A percentile compares a stretch with the other conserved stretches of the same genome.
These are phyloP conservation scores for Phytopythium chamaehyphon DNA, from an alignment of 352 stramenopile genomes.

Conservation along the genomic window DNA sequence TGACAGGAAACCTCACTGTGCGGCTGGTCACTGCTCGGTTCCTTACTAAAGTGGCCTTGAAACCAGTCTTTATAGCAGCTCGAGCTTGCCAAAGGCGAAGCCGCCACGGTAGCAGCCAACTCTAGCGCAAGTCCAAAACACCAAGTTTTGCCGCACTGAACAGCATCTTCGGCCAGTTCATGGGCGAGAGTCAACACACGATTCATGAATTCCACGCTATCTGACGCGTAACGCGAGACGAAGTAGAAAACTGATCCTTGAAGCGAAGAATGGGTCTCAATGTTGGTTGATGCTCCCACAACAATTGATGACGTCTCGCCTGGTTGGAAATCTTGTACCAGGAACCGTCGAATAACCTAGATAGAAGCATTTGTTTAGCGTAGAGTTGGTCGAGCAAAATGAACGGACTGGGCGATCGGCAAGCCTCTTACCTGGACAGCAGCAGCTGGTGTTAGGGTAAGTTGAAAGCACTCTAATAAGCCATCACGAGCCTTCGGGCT, in stretches of 20 bases:
- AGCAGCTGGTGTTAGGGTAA: not conserved
- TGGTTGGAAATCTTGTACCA: not conserved
- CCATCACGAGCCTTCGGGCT: not conserved
- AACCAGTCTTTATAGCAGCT: slow-evolving; percentile 26
- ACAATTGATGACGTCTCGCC: not conserved
- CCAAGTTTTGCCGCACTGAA: slow-evolving; percentile 11
- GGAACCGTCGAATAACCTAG: not conserved
- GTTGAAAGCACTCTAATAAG: not conserved
- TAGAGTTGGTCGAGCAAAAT: too few relatives aligned
- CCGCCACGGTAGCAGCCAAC: slow-evolving; percentile 14
- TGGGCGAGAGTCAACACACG: slow-evolving; percentile 26
- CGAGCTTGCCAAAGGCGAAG: not conserved
- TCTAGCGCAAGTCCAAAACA: slow-evolving; percentile 22
- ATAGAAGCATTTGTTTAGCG: too few relatives aligned
- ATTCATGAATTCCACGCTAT: slow-evolving; percentile 8
- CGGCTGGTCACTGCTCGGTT: not conserved
- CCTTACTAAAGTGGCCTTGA: slow-evolving; percentile 13
- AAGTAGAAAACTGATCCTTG: slow-evolving; percentile 7
- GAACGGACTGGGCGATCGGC: not conserved
- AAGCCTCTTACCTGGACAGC: not conserved
- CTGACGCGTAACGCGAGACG: slow-evolving; percentile 9
- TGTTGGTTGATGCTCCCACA: not conserved
- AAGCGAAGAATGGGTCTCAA: slow-evolving; percentile 1
- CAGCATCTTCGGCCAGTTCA: slow-evolving; percentile 23
- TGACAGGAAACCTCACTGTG: not conserved